A percentile compares a stretch with the other conserved stretches of the same genome.
phyloP scores from a whole-genome alignment of 2,329 filamentous ascomycete genomes.

The Xylariaceae sp. region DNA sequence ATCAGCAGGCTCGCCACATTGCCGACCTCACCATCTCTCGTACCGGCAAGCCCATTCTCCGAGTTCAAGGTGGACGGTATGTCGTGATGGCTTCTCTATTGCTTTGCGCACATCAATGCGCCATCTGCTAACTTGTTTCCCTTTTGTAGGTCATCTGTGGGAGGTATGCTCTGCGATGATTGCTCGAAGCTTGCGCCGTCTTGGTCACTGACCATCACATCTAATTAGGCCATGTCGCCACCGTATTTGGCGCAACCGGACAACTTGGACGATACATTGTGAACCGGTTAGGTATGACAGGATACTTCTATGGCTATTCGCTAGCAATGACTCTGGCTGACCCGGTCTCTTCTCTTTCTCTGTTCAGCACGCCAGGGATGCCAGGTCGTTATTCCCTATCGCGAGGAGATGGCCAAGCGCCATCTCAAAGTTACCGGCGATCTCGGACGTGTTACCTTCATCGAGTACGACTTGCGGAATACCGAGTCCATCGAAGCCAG shows the following conservation, averaged over 20 bases:
- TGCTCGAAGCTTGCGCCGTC: conserved; percentile 4
- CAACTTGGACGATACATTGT: conserved; percentile 96
- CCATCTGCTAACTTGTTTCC: conserved; percentile 12
- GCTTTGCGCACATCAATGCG: conserved; percentile 27
- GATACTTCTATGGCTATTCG: background rate
- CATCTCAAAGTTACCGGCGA: conserved; percentile 96
- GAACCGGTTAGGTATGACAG: conserved; percentile 67
- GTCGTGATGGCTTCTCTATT: conserved; percentile 26
- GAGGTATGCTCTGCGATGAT: conserved; percentile 53
- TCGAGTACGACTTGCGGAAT: conserved; percentile 93
- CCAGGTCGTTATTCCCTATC: conserved; percentile 86
- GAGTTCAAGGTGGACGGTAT: conserved; percentile 83
- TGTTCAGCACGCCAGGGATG: conserved; percentile 79
- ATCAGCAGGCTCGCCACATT: conserved; percentile 47
- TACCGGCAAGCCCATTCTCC: conserved; percentile 92
- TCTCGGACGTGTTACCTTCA: conserved; percentile 80
- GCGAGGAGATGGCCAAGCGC: conserved; percentile 96
- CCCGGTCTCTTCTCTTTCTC: conserved; percentile 5
- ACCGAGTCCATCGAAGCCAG: conserved; percentile 94
- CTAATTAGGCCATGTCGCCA: conserved; percentile 77
- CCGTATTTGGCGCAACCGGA: conserved; percentile 95
- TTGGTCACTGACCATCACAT: conserved; percentile 19
- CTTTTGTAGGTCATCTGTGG: conserved; percentile 65
- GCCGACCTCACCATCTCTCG: conserved; percentile 90
- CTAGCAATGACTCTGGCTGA: conserved; percentile 20